Evolutionary conservation across 805 yeast genomes (phyloP), one percentile per base, ranked within the genome.

Genomic region (Yamadazyma scolyti): DNA sequence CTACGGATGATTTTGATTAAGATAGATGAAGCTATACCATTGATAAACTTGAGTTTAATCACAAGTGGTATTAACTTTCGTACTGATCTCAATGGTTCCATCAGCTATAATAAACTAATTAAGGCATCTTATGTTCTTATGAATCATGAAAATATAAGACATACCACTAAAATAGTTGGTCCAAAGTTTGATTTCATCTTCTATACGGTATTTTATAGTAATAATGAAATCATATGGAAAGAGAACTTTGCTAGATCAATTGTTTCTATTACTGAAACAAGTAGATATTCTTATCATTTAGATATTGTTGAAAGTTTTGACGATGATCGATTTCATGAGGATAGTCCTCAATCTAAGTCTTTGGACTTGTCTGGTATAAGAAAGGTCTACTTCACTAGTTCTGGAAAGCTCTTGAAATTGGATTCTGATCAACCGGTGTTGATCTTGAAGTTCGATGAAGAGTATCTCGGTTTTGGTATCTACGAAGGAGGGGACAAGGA

Each of bases 261-360:
- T 32, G 72, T 76, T 0, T 55, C 54, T 20, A 43, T 82, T 5
- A 33, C 36, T 9, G 39, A 29, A 10, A 29, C 16, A 10, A 27
- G 34, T 5, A 38, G 45, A 5, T 79, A 54, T 46, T 31, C 47
- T 8, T 81, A 79, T 48, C 53, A 47, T 4, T 36, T 83, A 11
- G 53, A 48, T 7, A 61, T 83, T 2, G 47, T 47, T 4, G 89
- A 84, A 43, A 71, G 69, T 44, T 76, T 80, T 28, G 65, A 81
- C 43, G 94, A 83, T 54, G 84, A 73, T 0, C 56, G 90, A 33
- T 83, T 80, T 46, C 94, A 83, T 47, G 84, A 82, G 5, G 73
- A 58, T 3, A 73, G 61, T 10, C 70, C 74, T 0, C 52, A 55
- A 16, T 33, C 35, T 1, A 50, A 63, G 10, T 33, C 35, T 2